phyloP scores from a whole-genome alignment of 139 green algal genomes.

The Closterium sp. region DNA sequence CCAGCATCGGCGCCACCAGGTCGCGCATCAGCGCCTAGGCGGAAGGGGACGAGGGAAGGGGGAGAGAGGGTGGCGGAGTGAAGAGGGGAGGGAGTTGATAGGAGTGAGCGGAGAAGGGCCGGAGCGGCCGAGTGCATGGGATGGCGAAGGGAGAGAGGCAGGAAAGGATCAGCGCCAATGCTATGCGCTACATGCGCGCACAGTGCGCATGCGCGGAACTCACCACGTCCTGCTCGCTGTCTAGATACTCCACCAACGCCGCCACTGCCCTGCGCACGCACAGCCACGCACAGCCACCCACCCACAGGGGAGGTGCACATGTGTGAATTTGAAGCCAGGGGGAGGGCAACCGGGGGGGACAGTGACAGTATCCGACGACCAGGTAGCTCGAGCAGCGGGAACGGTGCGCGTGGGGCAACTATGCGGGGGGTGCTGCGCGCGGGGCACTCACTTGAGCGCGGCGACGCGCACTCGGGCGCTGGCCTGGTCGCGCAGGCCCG shows the following conservation, averaged over 20 bases:
- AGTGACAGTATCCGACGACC: too few relatives aligned
- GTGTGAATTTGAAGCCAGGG: too few relatives aligned
- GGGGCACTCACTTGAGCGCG: conserved; percentile 56
- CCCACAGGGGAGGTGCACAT: too few relatives aligned
- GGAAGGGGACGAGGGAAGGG: background rate
- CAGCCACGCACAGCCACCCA: background rate
- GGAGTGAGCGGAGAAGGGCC: background rate
- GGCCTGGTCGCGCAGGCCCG: conserved; percentile 55
- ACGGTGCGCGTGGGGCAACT: background rate
- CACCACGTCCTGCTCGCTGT: conserved; percentile 45
- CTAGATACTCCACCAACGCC: conserved; percentile 42
- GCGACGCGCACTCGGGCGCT: conserved; percentile 54
- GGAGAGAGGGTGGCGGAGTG: background rate
- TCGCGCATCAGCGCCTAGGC: conserved; percentile 23
- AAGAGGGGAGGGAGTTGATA: background rate
- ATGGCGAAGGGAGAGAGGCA: background rate
- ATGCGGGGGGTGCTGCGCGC: background rate
- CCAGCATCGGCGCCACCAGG: conserved; percentile 29
- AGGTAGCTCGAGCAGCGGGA: too few relatives aligned
- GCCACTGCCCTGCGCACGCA: conserved; percentile 43
- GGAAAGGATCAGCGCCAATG: background rate
- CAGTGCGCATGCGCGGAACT: conserved; percentile 14
- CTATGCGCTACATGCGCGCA: background rate
- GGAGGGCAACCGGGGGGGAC: too few relatives aligned
- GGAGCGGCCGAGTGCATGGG: background rate